Evolutionary conservation across 345 rosid genomes (phyloP).

Genomic region (Hirschfeldia incana): DNA sequence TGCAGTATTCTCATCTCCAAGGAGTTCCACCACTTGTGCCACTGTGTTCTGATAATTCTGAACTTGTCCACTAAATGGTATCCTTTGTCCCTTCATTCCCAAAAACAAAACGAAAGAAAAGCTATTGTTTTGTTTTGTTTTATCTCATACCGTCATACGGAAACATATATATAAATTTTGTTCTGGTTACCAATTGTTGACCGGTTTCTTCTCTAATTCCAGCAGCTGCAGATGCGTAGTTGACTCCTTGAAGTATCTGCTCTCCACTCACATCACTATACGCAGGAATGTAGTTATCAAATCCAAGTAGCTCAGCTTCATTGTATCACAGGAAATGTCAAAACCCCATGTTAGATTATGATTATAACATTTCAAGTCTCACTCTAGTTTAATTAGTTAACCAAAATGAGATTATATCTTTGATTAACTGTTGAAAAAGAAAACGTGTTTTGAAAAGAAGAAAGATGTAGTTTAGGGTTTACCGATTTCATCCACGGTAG

Average conservation of each 20-base stretch:
- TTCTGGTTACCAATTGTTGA: conserved; percentile 57
- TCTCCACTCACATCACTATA: conserved; percentile 53
- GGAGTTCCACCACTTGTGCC: conserved; percentile 52
- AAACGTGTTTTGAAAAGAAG: background rate
- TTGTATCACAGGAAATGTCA: conserved; percentile 13
- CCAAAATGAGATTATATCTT: background rate
- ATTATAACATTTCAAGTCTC: background rate
- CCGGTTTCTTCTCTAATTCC: conserved; percentile 89
- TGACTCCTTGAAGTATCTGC: conserved; percentile 64
- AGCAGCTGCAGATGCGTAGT: conserved; percentile 87
- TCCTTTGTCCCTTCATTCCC: conserved; percentile 62
- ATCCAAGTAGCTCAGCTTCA: conserved; percentile 66
- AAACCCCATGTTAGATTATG: conserved; percentile 10
- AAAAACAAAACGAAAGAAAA: background rate
- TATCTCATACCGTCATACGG: too few species aligned
- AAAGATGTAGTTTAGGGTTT: conserved; percentile 4
- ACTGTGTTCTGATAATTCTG: conserved; percentile 63
- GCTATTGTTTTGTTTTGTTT: background rate
- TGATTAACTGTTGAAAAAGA: background rate
- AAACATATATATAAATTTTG: conserved; percentile 3
- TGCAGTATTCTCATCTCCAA: conserved; percentile 59
- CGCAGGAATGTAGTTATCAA: conserved; percentile 58
- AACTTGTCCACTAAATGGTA: conserved; percentile 75
- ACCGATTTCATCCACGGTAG: conserved; percentile 77
- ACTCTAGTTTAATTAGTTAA: conserved; percentile 12